A percentile compares a stretch with the other conserved stretches of the same genome.
Evolutionary conservation across 148 eudicot species (phyloP).

Genomic region (Polygonum aviculare): DNA sequence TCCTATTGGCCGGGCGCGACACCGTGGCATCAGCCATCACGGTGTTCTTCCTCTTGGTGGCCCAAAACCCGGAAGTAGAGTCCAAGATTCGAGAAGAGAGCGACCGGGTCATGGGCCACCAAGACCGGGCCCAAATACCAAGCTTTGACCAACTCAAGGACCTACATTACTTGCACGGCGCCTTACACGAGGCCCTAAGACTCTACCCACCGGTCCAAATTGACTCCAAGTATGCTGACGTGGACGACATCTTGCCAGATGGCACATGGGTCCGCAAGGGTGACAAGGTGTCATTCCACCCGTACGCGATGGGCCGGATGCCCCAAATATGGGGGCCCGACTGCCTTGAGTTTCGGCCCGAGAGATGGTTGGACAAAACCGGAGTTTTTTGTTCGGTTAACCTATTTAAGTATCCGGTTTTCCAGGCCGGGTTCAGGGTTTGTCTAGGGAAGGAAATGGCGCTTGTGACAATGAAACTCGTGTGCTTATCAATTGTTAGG

Average conservation of each 20-base stretch:
- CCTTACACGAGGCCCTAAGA: constrained; percentile 32
- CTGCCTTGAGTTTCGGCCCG: constrained; percentile 34
- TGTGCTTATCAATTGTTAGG: constrained; percentile 3
- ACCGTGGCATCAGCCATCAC: constrained; percentile 26
- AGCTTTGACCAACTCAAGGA: constrained; percentile 27
- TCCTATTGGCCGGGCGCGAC: constrained; percentile 26
- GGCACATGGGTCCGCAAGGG: constrained; percentile 30
- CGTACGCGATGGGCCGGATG: constrained; percentile 41
- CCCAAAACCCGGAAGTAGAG: constrained; percentile 20
- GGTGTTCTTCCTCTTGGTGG: constrained; percentile 27
- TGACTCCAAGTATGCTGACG: constrained; percentile 21
- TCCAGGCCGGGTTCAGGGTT: constrained; percentile 12
- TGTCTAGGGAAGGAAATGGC: constrained; percentile 13
- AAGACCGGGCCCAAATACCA: constrained; percentile 5
- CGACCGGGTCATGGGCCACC: constrained; percentile 9
- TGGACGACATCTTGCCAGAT: constrained; percentile 24
- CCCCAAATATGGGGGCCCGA: constrained; percentile 34
- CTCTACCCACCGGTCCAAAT: constrained; percentile 48
- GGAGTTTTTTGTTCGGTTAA: constrained; percentile 12
- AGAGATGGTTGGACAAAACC: constrained; percentile 31
- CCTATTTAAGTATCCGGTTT: constrained; percentile 5
- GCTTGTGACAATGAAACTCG: constrained; percentile 3
- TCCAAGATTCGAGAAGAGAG: constrained; percentile 23
- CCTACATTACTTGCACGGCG: constrained; percentile 29
- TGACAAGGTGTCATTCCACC: constrained; percentile 28